These are phyloP conservation scores for Bertia moriformis DNA, from an alignment of 2,329 filamentous ascomycete species.

Conservation along the genomic window DNA sequence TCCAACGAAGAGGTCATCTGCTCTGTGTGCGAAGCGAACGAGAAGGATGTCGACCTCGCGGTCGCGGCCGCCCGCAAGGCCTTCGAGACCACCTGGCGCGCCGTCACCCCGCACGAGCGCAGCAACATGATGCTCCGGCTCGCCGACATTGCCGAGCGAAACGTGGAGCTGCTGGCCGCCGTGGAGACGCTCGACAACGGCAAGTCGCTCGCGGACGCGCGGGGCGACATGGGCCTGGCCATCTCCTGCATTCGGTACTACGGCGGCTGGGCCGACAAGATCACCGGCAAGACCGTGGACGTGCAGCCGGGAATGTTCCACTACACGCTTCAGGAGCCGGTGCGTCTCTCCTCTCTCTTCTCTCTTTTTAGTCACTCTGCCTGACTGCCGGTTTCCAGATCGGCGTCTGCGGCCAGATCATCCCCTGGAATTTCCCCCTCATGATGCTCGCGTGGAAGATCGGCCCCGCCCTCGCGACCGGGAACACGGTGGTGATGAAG, in stretches of 20 bases:
- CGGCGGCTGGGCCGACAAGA: constrained; percentile 61
- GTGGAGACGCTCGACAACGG: constrained; percentile 48
- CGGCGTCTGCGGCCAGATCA: constrained; percentile 54
- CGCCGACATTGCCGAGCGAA: background rate
- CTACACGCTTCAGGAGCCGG: constrained; percentile 54
- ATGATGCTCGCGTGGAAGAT: constrained; percentile 57
- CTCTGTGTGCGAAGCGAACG: constrained; percentile 70
- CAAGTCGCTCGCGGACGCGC: constrained; percentile 50
- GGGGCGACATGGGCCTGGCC: constrained; percentile 19
- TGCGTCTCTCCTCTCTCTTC: constrained; percentile 5
- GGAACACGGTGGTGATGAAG: constrained; percentile 41
- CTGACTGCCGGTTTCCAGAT: constrained; percentile 11
- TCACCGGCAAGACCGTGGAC: constrained; percentile 55
- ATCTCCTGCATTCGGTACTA: constrained; percentile 48
- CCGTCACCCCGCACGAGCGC: background rate
- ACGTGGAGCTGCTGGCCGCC: background rate
- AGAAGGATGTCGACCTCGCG: constrained; percentile 72
- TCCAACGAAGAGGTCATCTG: constrained; percentile 70
- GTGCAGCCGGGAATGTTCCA: constrained; percentile 47
- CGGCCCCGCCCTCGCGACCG: constrained; percentile 41
- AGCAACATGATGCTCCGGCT: background rate
- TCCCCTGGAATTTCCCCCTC: constrained; percentile 59
- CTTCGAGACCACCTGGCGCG: constrained; percentile 38
- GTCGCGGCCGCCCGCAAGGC: constrained; percentile 76
- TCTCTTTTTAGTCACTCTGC: background rate